These are phyloP conservation scores for Trichophyton rubrum DNA, from an alignment of 2,329 filamentous ascomycete genomes.

Conservation along the genomic window DNA sequence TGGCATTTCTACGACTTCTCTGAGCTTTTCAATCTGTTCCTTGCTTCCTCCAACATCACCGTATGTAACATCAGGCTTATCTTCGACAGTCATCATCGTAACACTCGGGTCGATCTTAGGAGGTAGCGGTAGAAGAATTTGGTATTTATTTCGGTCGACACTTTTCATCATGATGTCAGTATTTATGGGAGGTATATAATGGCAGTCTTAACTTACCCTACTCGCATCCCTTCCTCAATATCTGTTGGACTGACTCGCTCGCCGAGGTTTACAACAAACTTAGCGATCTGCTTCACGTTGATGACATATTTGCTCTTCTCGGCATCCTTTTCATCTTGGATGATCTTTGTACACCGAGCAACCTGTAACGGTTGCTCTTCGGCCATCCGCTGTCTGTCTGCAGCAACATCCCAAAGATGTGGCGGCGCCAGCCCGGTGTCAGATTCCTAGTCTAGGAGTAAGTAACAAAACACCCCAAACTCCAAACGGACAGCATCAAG, in stretches of 20 bases:
- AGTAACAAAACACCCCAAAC: constrained; percentile 6
- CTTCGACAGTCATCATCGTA: constrained; percentile 99
- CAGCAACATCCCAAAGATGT: constrained; percentile 96
- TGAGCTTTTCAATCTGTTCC: constrained; percentile 97
- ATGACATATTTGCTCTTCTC: constrained; percentile 99
- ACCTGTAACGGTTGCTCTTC: constrained; percentile 98
- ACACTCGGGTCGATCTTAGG: constrained; percentile 98
- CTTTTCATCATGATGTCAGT: constrained; percentile 24
- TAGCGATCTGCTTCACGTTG: constrained; percentile 99
- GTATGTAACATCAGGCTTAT: constrained; percentile 98
- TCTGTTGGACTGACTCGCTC: constrained; percentile 95
- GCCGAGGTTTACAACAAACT: constrained; percentile 95
- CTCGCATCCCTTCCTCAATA: constrained; percentile 98
- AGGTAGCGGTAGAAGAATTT: constrained; percentile 88
- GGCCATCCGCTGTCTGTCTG: constrained; percentile 94
- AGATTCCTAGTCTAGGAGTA: constrained; percentile 57
- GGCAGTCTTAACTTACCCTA: constrained; percentile 46
- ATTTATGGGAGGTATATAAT: not conserved
- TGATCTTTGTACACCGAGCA: constrained; percentile 97
- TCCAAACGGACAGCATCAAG: not conserved
- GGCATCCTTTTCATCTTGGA: constrained; percentile 86
- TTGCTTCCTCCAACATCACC: constrained; percentile 98
- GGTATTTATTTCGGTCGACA: constrained; percentile 97
- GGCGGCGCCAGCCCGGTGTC: constrained; percentile 96
- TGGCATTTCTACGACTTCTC: constrained; percentile 98